These are phyloP conservation scores for Sequoia sempervirens DNA, from an alignment of 75 land plant species.

Conservation along the genomic window DNA sequence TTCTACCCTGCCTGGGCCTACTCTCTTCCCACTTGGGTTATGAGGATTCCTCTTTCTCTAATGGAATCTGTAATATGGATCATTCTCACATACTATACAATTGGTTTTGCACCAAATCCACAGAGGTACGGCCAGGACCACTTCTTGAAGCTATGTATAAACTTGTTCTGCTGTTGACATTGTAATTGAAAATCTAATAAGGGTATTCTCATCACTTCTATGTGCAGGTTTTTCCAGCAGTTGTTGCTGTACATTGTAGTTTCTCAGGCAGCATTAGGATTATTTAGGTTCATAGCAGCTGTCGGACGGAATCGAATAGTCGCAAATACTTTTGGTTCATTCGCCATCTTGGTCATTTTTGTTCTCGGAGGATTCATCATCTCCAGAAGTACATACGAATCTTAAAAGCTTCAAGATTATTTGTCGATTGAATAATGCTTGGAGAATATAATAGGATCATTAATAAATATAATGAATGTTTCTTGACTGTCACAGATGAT, in stretches of 20 bases:
- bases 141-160: background rate
- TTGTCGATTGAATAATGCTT: background rate
- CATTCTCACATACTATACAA: constrained; percentile 33
- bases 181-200: background rate
- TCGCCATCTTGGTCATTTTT: constrained; percentile 23
- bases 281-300: constrained; percentile 47
- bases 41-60: constrained; percentile 33
- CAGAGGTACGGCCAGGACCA: constrained; percentile 18
- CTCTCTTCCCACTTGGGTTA: constrained; percentile 25
- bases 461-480: background rate
- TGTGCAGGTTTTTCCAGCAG: constrained; percentile 65
- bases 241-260: constrained; percentile 48
- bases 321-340: constrained; percentile 24
- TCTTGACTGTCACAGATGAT: constrained; percentile 16
- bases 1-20: constrained; percentile 56
- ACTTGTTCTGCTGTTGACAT: background rate
- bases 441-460: background rate
- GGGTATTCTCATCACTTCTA: background rate
- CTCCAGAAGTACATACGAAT: constrained; percentile 5
- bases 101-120: constrained; percentile 44
- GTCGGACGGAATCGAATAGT: constrained; percentile 14
- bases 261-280: constrained; percentile 64
- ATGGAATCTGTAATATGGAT: constrained; percentile 35
- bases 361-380: constrained; percentile 32
- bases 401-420: background rate